These are phyloP conservation scores for Plenodomus tracheiphilus DNA, from an alignment of 2,329 filamentous ascomycete genomes.

Conservation along the genomic window DNA sequence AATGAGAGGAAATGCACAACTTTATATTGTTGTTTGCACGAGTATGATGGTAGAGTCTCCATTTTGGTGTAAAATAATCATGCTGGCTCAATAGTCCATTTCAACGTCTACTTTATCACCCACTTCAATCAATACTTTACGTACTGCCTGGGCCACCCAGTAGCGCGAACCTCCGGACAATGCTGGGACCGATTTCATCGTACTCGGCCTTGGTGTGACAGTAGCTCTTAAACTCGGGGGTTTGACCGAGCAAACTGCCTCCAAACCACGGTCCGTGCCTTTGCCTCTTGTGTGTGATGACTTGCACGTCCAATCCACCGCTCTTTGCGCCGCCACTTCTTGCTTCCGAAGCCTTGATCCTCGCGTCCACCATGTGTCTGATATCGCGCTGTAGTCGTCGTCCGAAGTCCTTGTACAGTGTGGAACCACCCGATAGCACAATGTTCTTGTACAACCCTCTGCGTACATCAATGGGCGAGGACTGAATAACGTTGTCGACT, in stretches of 20 bases:
- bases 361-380: constrained; percentile 88
- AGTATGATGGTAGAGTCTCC: constrained; percentile 10
- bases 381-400: constrained; percentile 95
- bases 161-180: constrained; percentile 91
- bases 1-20: not conserved
- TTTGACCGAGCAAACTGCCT: constrained; percentile 93
- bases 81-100: constrained; percentile 16
- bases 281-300: constrained; percentile 97
- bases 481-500: constrained; percentile 95
- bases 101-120: constrained; percentile 4
- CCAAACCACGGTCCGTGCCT: constrained; percentile 98
- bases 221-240: constrained; percentile 97
- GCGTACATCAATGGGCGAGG: constrained; percentile 94
- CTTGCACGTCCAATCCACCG: constrained; percentile 93
- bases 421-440: constrained; percentile 94
- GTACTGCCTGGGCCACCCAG: constrained; percentile 88
- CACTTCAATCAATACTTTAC: constrained; percentile 37
- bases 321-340: constrained; percentile 90
- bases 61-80: constrained; percentile 18
- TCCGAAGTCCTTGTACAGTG: constrained; percentile 97
- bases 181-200: constrained; percentile 93
- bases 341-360: constrained; percentile 89
- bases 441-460: constrained; percentile 99
- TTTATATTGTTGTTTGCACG: not conserved
- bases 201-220: constrained; percentile 80